Conservation (phyloP, 257 asterid species). For the Penstemon newberryi region DNA sequence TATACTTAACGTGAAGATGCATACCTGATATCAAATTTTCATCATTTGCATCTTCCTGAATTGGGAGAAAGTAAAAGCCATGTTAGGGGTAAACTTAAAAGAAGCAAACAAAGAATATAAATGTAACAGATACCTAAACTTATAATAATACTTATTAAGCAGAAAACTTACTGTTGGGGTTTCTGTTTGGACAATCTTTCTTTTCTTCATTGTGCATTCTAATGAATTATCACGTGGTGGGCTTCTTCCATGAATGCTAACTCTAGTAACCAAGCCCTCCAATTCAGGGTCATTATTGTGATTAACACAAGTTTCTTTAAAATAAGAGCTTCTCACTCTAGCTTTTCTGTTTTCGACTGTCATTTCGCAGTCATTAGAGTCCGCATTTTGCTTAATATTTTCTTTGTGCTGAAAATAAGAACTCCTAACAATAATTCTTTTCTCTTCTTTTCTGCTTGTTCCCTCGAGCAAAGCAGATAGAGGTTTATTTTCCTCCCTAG, state of each 20-base stretch:
- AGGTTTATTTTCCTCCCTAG: conserved; percentile 32
- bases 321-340: conserved; percentile 40
- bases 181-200: conserved; percentile 48
- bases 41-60: conserved; percentile 47
- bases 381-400: conserved; percentile 9
- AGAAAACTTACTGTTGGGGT: conserved; percentile 48
- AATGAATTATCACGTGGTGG: conserved; percentile 29
- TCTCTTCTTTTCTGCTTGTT: conserved; percentile 32
- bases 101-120: conserved; percentile 11
- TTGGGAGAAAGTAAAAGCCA: conserved; percentile 20
- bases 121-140: neutral
- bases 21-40: conserved; percentile 38
- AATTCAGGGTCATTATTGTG: conserved; percentile 28
- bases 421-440: conserved; percentile 26
- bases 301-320: conserved; percentile 34
- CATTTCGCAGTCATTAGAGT: conserved; percentile 29
- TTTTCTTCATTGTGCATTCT: conserved; percentile 44
- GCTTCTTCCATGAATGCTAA: conserved; percentile 26
- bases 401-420: conserved; percentile 26
- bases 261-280: conserved; percentile 31
- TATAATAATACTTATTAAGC: conserved; percentile 3
- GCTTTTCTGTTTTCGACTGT: conserved; percentile 32
- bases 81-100: conserved; percentile 1
- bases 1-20: conserved; percentile 26
- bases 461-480: conserved; percentile 27